phyloP scores from a whole-genome alignment of 2,329 filamentous ascomycete species.

The Penicillium sp. region DNA sequence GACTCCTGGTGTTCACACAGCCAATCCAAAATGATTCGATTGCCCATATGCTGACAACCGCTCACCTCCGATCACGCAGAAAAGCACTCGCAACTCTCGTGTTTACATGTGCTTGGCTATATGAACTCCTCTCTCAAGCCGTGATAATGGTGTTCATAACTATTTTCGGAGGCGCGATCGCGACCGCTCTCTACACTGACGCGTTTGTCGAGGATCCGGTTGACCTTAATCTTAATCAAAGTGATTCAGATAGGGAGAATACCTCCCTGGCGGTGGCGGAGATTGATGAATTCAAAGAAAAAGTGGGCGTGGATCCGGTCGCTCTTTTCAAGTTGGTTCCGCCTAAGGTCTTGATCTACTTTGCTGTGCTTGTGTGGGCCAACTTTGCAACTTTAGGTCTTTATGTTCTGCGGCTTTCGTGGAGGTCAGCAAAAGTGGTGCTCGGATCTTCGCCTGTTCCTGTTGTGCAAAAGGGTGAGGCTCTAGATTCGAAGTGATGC shows the following conservation, averaged over 20 bases:
- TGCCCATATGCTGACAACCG: conserved; percentile 13
- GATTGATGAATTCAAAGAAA: conserved; percentile 7
- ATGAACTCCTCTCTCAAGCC: conserved; percentile 6
- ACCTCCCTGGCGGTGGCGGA: conserved; percentile 1
- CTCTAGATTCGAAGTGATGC: background rate
- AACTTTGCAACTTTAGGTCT: conserved; percentile 13
- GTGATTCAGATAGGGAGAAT: background rate
- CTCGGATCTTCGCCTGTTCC: background rate
- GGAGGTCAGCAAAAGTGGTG: conserved; percentile 1
- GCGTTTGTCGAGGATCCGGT: background rate
- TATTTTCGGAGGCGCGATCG: conserved; percentile 11
- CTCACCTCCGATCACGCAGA: conserved; percentile 7
- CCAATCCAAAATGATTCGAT: conserved; percentile 3
- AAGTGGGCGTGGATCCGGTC: conserved; percentile 2
- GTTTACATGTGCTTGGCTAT: conserved; percentile 10
- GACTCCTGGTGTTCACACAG: conserved; percentile 8
- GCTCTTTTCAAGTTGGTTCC: conserved; percentile 13
- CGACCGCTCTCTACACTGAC: conserved; percentile 8
- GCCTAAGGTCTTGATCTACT: conserved; percentile 9
- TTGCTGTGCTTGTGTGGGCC: conserved; percentile 11
- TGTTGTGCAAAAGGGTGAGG: background rate
- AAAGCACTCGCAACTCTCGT: conserved; percentile 6
- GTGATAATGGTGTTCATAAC: conserved; percentile 13
- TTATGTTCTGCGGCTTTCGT: conserved; percentile 14
- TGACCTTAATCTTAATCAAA: background rate